Evolutionary conservation across 306 rosid genomes (phyloP).

Genomic region (Styphnolobium japonicum): DNA sequence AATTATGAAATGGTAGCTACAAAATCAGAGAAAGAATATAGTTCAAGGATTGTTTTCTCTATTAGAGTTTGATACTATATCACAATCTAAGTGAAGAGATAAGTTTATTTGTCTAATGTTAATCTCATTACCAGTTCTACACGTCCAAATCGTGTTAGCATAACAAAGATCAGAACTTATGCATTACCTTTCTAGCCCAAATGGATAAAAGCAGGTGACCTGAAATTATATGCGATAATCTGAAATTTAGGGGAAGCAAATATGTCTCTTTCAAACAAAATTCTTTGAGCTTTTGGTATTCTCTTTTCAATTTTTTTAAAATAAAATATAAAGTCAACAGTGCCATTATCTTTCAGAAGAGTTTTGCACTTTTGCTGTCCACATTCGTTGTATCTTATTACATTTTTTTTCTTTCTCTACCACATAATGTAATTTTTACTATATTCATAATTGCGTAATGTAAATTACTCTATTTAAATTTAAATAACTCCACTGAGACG

Average conservation of each 20-base stretch:
- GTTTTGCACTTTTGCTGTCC: background rate
- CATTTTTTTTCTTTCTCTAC: background rate
- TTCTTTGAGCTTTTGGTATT: background rate
- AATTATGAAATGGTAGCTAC: constrained; percentile 34
- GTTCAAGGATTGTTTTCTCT: constrained; percentile 36
- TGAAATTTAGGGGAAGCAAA: constrained; percentile 4
- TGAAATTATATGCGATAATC: constrained; percentile 3
- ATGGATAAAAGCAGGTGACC: constrained; percentile 28
- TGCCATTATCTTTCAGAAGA: background rate
- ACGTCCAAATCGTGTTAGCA: constrained; percentile 18
- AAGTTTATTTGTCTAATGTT: constrained; percentile 19
- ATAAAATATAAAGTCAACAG: background rate
- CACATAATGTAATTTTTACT: too few species aligned
- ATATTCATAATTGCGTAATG: too few species aligned
- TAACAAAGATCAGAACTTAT: constrained; percentile 16
- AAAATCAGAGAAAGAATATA: constrained; percentile 15
- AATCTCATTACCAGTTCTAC: background rate
- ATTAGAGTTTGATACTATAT: constrained; percentile 27
- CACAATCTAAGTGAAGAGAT: constrained; percentile 29
- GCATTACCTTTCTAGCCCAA: background rate
- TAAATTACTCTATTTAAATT: too few species aligned
- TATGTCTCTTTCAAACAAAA: constrained; percentile 21
- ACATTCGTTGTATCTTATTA: background rate
- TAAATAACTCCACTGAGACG: too few species aligned
- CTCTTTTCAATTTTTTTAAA: background rate